Percentiles rank a stretch among this genome's conserved stretches.
These are phyloP conservation scores for Aspergillus fumigatus DNA, from an alignment of 2,329 filamentous ascomycete genomes.

Conservation along the genomic window DNA sequence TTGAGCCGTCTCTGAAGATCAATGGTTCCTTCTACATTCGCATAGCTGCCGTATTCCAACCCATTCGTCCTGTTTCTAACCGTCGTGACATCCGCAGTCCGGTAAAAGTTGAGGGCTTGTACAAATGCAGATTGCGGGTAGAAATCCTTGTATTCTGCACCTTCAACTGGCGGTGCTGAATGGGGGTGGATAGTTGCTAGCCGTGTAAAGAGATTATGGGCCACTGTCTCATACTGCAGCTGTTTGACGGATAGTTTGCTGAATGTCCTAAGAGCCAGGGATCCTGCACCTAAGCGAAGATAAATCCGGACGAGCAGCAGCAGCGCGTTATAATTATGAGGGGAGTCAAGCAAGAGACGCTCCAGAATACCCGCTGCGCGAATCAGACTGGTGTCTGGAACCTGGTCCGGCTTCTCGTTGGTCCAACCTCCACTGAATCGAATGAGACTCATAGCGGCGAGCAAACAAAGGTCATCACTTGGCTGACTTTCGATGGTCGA, in stretches of 20 bases:
- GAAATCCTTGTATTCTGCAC: constrained; percentile 38
- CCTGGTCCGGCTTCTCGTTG: constrained; percentile 13
- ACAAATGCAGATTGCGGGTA: constrained; percentile 39
- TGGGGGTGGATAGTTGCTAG: constrained; percentile 46
- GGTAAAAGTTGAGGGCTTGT: constrained; percentile 39
- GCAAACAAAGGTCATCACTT: constrained; percentile 40
- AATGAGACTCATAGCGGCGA: constrained; percentile 41
- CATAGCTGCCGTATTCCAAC: constrained; percentile 40
- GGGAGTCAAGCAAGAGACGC: constrained; percentile 37
- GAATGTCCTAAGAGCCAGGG: constrained; percentile 44
- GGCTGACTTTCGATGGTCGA: constrained; percentile 41
- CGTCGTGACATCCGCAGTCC: constrained; percentile 35
- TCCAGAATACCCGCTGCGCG: constrained; percentile 38
- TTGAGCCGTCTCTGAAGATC: constrained; percentile 36
- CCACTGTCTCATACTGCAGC: constrained; percentile 45
- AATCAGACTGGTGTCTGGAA: constrained; percentile 30
- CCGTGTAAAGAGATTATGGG: constrained; percentile 45
- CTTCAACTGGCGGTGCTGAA: constrained; percentile 36
- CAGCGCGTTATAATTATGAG: constrained; percentile 44
- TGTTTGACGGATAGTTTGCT: constrained; percentile 46
- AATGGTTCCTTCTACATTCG: constrained; percentile 41
- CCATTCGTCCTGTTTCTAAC: constrained; percentile 34
- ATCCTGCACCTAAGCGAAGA: constrained; percentile 41
- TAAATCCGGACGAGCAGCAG: constrained; percentile 43
- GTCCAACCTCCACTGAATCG: constrained; percentile 22